phyloP scores from a whole-genome alignment of 495 filamentous ascomycete species.

The Hypoxylon fuscum region DNA sequence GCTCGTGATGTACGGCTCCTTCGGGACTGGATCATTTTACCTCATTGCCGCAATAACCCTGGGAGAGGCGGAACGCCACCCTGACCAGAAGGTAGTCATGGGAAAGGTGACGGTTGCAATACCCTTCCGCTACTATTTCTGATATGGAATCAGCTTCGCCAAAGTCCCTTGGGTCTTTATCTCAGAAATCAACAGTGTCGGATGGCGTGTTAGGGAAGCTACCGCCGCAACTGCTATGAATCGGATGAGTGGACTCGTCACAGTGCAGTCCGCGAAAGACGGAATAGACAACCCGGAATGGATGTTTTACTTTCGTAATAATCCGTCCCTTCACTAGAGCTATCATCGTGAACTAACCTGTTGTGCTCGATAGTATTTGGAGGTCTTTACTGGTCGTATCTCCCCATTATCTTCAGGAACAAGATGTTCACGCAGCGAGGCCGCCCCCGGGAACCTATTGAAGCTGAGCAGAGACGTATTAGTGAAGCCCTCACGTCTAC shows the following conservation, averaged over 20 bases:
- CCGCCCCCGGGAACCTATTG: constrained; percentile 37
- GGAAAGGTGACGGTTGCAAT: constrained; percentile 43
- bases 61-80: constrained; percentile 30
- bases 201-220: constrained; percentile 49
- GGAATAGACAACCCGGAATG: constrained; percentile 49
- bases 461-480: constrained; percentile 38
- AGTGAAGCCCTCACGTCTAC: neutral
- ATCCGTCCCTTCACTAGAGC: neutral
- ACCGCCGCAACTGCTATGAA: constrained; percentile 51
- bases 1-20: constrained; percentile 57
- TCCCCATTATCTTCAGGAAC: constrained; percentile 47
- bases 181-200: constrained; percentile 53
- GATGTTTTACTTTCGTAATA: constrained; percentile 47
- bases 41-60: constrained; percentile 43
- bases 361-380: constrained; percentile 40
- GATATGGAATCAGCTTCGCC: constrained; percentile 47
- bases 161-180: constrained; percentile 55
- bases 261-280: constrained; percentile 48
- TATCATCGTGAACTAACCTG: neutral
- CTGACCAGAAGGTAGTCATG: constrained; percentile 26
- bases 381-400: constrained; percentile 42
- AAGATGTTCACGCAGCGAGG: constrained; percentile 35
- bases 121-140: constrained; percentile 51
- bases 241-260: constrained; percentile 49
- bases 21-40: constrained; percentile 41